Base-by-base conservation (phyloP, 768 basidiomycete species). In the Antrodiella citrinella region DNA sequence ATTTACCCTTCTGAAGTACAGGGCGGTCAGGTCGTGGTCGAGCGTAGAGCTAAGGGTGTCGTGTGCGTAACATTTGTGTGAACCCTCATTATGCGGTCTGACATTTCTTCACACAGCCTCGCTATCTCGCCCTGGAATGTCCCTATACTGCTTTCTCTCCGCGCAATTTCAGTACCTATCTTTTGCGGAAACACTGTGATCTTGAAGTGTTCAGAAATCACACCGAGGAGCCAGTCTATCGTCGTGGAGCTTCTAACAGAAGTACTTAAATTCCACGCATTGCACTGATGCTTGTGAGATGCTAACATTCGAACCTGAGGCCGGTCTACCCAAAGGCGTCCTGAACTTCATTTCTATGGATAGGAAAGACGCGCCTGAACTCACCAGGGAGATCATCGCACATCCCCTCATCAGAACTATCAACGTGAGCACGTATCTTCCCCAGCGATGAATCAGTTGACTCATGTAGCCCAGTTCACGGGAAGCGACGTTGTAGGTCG, bases 321-420 rank as follows among this genome's bases (percentile, higher is more conserved):
- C 82, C 0, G 82, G 83, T 1, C 62, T 86, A 1, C 83, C 83
- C 3, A 61, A 66, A 15, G 81, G 81, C 4, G 81, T 80, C 4
- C 56, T 84, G 3, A 81, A 84, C 55, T 74, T 73, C 56, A 56
- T 84, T 11, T 71, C 75, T 3, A 71, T 74, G 53, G 71, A 74
- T 3, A 59, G 64, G 15, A 70, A 75, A 38, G 66, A 62, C 41
- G 67, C 74, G 0, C 76, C 80, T 3, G 55, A 59, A 0, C 57
- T 75, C 26, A 73, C 73, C 0, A 67, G 75, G 0, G 69, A 78
- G 58, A 70, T 82, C 18, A 81, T 84, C 49, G 77, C 70, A 1
- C 74, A 82, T 57, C 75, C 77, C 2, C 58, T 65, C n/a, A 68
- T 82, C 19, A 69, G 72, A 18, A 74, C 75, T 45, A 67, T 84